A percentile compares a stretch with the other conserved stretches of the same genome.
Conservation (phyloP, 139 green algal species). For the Chlamydomonas asymmetrica region DNA sequence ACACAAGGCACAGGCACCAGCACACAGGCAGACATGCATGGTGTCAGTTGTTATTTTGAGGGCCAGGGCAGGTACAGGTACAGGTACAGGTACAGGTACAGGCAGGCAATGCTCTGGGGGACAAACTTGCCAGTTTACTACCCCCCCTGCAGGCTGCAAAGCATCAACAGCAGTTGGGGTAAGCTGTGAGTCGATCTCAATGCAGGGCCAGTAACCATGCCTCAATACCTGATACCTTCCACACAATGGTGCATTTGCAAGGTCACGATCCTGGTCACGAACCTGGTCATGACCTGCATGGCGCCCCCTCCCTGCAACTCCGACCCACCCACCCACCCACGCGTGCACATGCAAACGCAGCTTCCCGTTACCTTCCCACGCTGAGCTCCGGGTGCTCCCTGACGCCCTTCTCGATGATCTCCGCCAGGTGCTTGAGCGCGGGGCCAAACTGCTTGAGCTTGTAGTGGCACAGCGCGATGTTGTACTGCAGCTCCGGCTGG, state of each 20-base stretch:
- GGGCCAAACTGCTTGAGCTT: conserved; percentile 70
- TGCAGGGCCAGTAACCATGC: too few relatives aligned
- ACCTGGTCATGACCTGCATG: not conserved
- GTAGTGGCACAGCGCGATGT: conserved; percentile 85
- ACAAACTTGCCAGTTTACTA: too few relatives aligned
- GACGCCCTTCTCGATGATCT: conserved; percentile 85
- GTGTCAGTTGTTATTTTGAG: too few relatives aligned
- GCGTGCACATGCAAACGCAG: too few relatives aligned
- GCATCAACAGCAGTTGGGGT: too few relatives aligned
- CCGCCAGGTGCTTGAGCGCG: conserved; percentile 77
- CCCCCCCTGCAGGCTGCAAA: too few relatives aligned
- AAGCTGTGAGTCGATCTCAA: too few relatives aligned
- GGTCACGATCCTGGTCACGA: not conserved
- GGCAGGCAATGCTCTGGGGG: too few relatives aligned
- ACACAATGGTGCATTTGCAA: too few relatives aligned
- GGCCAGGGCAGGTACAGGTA: too few relatives aligned
- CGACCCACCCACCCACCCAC: not conserved
- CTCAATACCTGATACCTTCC: not conserved
- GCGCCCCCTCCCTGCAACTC: not conserved
- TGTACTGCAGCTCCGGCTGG: conserved; percentile 78
- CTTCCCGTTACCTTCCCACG: conserved; percentile 78
- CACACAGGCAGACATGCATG: not conserved
- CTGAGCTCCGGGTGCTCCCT: conserved; percentile 84
- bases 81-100: too few relatives aligned
- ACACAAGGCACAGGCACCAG: not conserved